Evolutionary conservation across 108 stramenopile genomes (phyloP).

Genomic region (Cyclotella sp.): DNA sequence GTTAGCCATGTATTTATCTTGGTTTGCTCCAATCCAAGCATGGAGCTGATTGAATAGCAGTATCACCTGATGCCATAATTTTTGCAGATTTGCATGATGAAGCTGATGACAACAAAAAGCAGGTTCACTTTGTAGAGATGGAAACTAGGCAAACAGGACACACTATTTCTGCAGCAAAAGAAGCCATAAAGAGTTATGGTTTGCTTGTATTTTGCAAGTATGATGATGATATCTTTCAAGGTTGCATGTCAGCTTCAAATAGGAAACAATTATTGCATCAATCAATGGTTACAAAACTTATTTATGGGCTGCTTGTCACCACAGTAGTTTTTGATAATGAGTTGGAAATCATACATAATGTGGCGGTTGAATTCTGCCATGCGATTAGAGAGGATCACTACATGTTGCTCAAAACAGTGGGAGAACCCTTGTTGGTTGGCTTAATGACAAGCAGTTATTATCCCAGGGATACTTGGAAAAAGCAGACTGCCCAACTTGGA

Average conservation of each 20-base stretch:
- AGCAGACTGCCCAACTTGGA: too few relatives aligned
- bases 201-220: neutral
- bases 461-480: too few relatives aligned
- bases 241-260: neutral
- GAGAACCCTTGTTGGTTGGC: neutral
- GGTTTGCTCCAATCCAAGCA: neutral
- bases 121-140: too few relatives aligned
- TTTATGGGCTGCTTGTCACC: neutral
- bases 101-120: too few relatives aligned
- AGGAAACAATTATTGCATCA: neutral
- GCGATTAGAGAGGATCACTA: neutral
- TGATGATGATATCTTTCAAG: neutral
- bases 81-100: neutral
- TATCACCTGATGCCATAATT: neutral
- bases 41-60: neutral
- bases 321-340: neutral
- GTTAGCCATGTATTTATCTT: neutral
- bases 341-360: neutral
- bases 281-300: neutral
- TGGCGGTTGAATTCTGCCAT: neutral
- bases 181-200: neutral
- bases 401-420: neutral
- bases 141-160: neutral
- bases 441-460: neutral
- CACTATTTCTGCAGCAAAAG: neutral